Evolutionary conservation across 106 monocot species (phyloP), one percentile per base, ranked within the genome.

Genomic region (Apostasia shenzhenica): DNA sequence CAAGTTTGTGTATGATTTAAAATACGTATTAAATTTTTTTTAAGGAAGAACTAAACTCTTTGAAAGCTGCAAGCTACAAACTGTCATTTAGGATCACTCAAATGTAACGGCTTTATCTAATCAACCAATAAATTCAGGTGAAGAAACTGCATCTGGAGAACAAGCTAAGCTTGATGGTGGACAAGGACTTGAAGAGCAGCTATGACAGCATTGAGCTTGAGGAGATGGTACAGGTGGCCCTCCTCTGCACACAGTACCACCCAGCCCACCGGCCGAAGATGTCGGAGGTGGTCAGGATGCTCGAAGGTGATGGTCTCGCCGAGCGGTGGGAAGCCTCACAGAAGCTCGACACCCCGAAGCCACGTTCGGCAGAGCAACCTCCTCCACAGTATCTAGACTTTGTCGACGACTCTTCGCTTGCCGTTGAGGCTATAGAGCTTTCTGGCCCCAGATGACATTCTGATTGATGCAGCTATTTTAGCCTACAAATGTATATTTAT

Each of bases 181-280:
- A 92, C 72, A 95, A 84, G 72, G 92, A 86, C 60, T 67, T 95
- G n/a, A 88, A 86, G 71, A 79, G 65, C 60, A 80, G 80, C 44
- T 95, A 84, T 6, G 82, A 92, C 75, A 73, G 70, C 53, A 76
- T 86, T 1, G 95, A 95, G 67, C 75, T 89, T 6, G 92, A 92
- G 70, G 95, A 95, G 75, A 95, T 95, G 88, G 89, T 95, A 43
- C 91, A 87, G 51, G 92, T 95, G 14, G 95, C 95, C 0, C 84
- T 95, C 3, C 72, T 95, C 7, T 95, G 95, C 84, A 92, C 92
- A 0, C 92, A 89, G 56, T 92, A 77, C 65, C 73, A 89, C 60
- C 95, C 95, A 2, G 61, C 84, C 0, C 80, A 84, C 48, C 92
- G 95, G 1, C 95, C 95, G n/a, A 97, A 87, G 63, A 97, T 97